Conservation (phyloP, 23 red algal species). For the Gracilaria gracilis region DNA sequence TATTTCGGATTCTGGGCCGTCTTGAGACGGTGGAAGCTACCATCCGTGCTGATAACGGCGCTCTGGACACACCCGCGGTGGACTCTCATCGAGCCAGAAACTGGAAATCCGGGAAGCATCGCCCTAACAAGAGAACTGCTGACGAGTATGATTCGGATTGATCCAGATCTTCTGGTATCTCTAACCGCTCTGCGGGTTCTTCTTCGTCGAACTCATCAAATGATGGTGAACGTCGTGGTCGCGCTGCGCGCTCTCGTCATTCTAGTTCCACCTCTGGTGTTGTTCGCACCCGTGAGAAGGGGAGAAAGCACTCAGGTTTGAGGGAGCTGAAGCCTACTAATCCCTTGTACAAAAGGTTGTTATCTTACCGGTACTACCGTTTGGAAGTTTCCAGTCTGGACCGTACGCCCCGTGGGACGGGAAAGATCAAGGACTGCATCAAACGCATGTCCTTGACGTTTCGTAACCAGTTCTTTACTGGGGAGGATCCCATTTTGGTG, state of each 20-base stretch:
- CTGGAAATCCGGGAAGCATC: no score
- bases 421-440: neutral
- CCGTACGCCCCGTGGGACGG: neutral
- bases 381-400: neutral
- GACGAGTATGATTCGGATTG: neutral
- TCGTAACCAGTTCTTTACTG: neutral
- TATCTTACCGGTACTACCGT: constrained; percentile 31
- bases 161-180: neutral
- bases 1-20: neutral
- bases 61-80: no score
- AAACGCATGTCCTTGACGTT: constrained; percentile 17
- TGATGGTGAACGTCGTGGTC: neutral
- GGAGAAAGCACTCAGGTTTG: constrained; percentile 1
- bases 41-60: neutral
- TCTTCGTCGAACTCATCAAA: neutral
- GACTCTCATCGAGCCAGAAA: no score
- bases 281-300: neutral
- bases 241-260: neutral
- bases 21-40: constrained; percentile 10
- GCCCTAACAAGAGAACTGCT: no score
- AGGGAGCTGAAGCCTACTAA: constrained; percentile 21
- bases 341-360: neutral
- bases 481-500: constrained; percentile 1
- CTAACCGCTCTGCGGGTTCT: neutral
- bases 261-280: neutral